These are phyloP conservation scores for Allomyces macrogynus DNA, from an alignment of 192 early-diverging fungal species.

Conservation along the genomic window DNA sequence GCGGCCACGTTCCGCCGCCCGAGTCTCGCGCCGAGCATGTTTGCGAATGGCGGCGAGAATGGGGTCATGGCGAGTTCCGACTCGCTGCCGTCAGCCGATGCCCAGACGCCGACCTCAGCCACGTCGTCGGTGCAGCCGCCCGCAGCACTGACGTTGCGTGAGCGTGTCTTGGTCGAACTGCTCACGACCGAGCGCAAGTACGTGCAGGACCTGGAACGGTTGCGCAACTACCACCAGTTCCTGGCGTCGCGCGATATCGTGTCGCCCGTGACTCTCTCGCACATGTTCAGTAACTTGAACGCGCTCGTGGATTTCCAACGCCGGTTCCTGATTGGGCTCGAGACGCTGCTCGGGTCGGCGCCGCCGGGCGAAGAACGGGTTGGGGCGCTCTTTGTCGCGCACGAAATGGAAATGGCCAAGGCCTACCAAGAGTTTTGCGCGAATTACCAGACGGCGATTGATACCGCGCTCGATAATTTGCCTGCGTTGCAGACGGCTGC, in stretches of 20 bases:
- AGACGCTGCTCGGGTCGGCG: conserved; percentile 45
- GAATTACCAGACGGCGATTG: conserved; percentile 61
- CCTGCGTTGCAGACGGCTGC: conserved; percentile 23
- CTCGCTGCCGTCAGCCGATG: not conserved
- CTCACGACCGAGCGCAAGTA: conserved; percentile 85
- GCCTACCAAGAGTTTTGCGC: conserved; percentile 88
- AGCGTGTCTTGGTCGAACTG: conserved; percentile 67
- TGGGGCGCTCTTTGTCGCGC: conserved; percentile 65
- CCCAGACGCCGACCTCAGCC: not conserved
- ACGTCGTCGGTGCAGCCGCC: not conserved
- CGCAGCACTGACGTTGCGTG: conserved; percentile 17
- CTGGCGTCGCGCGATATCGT: conserved; percentile 49
- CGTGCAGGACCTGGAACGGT: conserved; percentile 66
- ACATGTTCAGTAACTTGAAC: conserved; percentile 83
- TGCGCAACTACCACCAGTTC: conserved; percentile 55
- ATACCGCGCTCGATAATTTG: conserved; percentile 44
- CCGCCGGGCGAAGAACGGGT: conserved; percentile 63
- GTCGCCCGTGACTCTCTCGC: conserved; percentile 51
- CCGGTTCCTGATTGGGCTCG: conserved; percentile 75
- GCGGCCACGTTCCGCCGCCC: not conserved
- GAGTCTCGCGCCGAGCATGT: not conserved
- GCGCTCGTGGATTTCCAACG: conserved; percentile 90
- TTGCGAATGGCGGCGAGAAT: not conserved
- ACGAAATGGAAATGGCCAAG: conserved; percentile 18
- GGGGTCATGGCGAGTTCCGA: not conserved